phyloP scores from a whole-genome alignment of 2,329 filamentous ascomycete species.

The Talaromyces sp. region DNA sequence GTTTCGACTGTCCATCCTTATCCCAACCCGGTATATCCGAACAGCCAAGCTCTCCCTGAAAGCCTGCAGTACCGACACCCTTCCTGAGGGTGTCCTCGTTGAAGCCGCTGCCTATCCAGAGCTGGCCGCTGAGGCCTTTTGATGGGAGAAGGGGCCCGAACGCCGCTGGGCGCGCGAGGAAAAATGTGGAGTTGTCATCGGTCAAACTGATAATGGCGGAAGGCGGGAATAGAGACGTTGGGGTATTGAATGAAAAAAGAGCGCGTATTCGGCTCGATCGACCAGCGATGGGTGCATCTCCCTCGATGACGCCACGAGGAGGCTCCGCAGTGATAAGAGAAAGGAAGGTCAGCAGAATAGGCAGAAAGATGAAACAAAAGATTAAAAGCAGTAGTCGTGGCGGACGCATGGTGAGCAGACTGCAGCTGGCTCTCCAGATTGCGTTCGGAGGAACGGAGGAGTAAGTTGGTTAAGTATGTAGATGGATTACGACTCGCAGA shows the following conservation, averaged over 20 bases:
- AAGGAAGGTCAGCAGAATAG: conserved; percentile 45
- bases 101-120: conserved; percentile 93
- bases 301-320: conserved; percentile 31
- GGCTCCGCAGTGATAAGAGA: conserved; percentile 41
- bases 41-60: conserved; percentile 84
- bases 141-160: conserved; percentile 77
- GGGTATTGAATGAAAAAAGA: conserved; percentile 66
- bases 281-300: conserved; percentile 29
- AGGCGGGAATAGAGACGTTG: conserved; percentile 86
- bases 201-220: conserved; percentile 94
- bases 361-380: conserved; percentile 44
- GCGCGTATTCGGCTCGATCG: conserved; percentile 48
- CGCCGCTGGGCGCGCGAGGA: conserved; percentile 84
- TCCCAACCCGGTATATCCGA: conserved; percentile 92
- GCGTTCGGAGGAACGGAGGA: background rate
- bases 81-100: conserved; percentile 67
- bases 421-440: background rate
- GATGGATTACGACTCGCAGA: conserved; percentile 20
- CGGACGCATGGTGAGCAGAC: conserved; percentile 39
- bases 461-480: background rate
- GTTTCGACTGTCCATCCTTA: conserved; percentile 42
- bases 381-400: conserved; percentile 44
- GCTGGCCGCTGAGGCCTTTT: conserved; percentile 74
- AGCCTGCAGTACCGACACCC: conserved; percentile 47
- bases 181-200: conserved; percentile 97